These are phyloP conservation scores for Simmondsia chinensis DNA, from an alignment of 148 eudicot species.

Conservation along the genomic window DNA sequence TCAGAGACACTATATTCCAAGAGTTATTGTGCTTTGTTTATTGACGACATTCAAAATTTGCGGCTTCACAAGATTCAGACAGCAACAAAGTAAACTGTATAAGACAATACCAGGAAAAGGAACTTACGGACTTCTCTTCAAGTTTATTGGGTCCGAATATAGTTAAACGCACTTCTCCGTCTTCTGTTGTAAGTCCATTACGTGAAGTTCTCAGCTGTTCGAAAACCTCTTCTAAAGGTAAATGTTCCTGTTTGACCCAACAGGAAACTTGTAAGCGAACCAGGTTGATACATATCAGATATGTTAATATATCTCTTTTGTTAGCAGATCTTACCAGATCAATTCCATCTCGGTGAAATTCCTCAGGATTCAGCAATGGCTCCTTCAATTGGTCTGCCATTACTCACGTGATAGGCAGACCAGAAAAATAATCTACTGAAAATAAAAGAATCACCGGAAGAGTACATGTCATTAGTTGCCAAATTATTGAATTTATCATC, in stretches of 20 bases:
- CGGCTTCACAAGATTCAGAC: neutral
- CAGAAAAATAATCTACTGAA: conserved; percentile 1
- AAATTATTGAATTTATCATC: neutral
- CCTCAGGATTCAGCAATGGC: conserved; percentile 47
- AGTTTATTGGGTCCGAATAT: conserved; percentile 71
- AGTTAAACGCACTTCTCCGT: conserved; percentile 45
- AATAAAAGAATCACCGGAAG: neutral
- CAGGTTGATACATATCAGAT: neutral
- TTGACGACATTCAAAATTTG: neutral
- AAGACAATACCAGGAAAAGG: neutral
- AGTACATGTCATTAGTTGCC: neutral
- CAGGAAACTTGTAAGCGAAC: neutral
- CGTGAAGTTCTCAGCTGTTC: conserved; percentile 41
- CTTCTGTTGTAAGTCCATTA: conserved; percentile 42
- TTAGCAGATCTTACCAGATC: conserved; percentile 42
- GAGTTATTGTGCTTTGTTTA: neutral
- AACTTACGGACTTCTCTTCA: conserved; percentile 58
- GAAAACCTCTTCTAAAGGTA: conserved; percentile 60
- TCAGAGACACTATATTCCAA: neutral
- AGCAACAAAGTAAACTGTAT: neutral
- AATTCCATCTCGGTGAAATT: conserved; percentile 48
- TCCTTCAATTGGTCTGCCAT: conserved; percentile 53
- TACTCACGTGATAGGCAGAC: conserved; percentile 15
- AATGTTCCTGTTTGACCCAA: conserved; percentile 35
- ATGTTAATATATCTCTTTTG: neutral